Conservation (phyloP, 495 filamentous ascomycete genomes). For the Neurospora sp. region DNA sequence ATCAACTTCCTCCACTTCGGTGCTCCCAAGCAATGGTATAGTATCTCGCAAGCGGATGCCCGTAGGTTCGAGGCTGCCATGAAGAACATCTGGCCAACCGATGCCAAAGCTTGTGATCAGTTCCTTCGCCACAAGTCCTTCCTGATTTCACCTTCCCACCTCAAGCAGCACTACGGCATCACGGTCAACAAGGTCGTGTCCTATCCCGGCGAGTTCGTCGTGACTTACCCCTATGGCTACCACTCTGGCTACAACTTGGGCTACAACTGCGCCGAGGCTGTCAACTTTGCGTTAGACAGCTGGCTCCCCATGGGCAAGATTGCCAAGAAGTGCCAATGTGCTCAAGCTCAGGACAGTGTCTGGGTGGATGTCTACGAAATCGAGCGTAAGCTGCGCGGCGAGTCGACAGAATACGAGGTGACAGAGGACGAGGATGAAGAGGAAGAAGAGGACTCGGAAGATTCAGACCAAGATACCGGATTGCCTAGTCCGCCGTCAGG, state of each 20-base stretch:
- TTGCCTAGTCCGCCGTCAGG: constrained; percentile 65
- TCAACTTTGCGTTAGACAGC: constrained; percentile 92
- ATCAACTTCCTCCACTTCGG: constrained; percentile 99
- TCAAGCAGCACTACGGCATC: constrained; percentile 83
- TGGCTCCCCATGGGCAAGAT: constrained; percentile 94
- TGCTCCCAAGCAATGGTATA: constrained; percentile 98
- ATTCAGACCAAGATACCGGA: constrained; percentile 50
- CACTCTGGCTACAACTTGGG: constrained; percentile 97
- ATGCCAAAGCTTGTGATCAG: constrained; percentile 94
- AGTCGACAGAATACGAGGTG: constrained; percentile 84
- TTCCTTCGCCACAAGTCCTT: constrained; percentile 98
- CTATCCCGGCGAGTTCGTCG: constrained; percentile 94
- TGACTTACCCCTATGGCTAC: constrained; percentile 97
- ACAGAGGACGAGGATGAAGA: constrained; percentile 69
- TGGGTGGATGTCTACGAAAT: constrained; percentile 96
- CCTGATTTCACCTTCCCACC: constrained; percentile 82
- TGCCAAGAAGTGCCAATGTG: constrained; percentile 95
- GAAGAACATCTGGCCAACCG: constrained; percentile 89
- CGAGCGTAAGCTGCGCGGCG: constrained; percentile 85
- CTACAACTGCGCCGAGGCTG: constrained; percentile 97
- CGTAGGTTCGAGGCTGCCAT: constrained; percentile 87
- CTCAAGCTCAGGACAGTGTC: constrained; percentile 76
- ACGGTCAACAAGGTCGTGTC: constrained; percentile 94
- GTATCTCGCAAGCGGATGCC: constrained; percentile 95
- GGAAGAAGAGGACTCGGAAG: constrained; percentile 55